Conservation (phyloP, 257 asterid species). For the Solanum lycopersicoides region DNA sequence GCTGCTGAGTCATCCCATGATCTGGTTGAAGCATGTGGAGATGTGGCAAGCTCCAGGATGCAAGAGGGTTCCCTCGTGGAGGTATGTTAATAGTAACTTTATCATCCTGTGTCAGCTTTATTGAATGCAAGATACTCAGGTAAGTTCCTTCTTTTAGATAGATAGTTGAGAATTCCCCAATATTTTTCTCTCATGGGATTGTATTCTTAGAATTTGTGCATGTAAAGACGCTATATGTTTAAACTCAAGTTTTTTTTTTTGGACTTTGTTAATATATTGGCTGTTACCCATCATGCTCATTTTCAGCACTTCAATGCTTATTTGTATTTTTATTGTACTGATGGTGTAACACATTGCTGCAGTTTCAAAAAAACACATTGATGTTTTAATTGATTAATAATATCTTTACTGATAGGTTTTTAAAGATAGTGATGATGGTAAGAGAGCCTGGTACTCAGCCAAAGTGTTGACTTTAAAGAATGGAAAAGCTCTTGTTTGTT, state of each 20-base stretch:
- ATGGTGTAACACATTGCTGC: not conserved
- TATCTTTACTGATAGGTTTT: slow-evolving; percentile 49
- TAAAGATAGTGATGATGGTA: slow-evolving; percentile 51
- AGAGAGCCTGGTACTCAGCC: slow-evolving; percentile 78
- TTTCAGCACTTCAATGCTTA: not conserved
- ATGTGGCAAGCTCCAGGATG: slow-evolving; percentile 19
- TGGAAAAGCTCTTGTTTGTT: slow-evolving; percentile 65
- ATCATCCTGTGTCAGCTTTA: not conserved
- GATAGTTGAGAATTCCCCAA: not conserved
- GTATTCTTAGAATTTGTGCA: not conserved
- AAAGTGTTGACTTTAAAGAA: slow-evolving; percentile 54
- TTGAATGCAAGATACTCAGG: not conserved
- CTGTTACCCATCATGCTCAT: not conserved
- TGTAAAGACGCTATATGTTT: not conserved
- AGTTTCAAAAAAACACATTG: not conserved
- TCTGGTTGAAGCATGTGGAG: slow-evolving; percentile 7
- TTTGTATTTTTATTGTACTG: not conserved
- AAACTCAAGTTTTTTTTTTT: not conserved
- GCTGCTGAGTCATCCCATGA: slow-evolving; percentile 31
- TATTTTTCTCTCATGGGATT: not conserved
- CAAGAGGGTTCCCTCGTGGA: slow-evolving; percentile 72
- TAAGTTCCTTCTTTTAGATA: not conserved
- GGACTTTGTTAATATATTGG: not conserved
- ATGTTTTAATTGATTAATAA: not conserved
- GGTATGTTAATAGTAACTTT: slow-evolving; percentile 37